These are phyloP conservation scores for Colletotrichum costaricense DNA, from an alignment of 2,329 filamentous ascomycete species.

Conservation along the genomic window DNA sequence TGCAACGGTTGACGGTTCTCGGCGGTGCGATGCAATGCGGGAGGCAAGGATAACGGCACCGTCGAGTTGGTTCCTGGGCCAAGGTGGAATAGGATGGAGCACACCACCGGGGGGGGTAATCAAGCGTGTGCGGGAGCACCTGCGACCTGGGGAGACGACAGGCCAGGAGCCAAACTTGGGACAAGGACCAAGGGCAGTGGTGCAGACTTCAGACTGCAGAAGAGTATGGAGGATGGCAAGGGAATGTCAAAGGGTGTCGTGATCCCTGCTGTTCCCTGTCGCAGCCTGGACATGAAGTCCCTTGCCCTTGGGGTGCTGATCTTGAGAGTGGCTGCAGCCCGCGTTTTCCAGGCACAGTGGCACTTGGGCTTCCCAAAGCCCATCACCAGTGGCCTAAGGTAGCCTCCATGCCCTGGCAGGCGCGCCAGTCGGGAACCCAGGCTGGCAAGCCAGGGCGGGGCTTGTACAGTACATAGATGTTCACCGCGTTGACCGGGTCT, in stretches of 20 bases:
- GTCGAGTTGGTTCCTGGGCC: slow-evolving; percentile 21
- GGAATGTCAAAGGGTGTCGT: slow-evolving; percentile 12
- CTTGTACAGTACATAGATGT: neutral
- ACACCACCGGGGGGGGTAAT: neutral
- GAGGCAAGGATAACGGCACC: slow-evolving; percentile 35
- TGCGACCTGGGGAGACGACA: slow-evolving; percentile 2
- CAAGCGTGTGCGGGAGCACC: neutral
- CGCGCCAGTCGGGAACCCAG: slow-evolving; percentile 28
- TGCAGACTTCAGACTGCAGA: neutral
- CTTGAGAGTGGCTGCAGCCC: neutral
- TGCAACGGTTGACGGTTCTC: slow-evolving; percentile 30
- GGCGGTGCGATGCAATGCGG: slow-evolving; percentile 33
- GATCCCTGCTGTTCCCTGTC: neutral
- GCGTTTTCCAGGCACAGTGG: neutral
- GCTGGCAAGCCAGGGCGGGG: neutral
- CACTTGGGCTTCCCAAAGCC: neutral
- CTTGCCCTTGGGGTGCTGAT: neutral
- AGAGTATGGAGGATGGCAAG: neutral
- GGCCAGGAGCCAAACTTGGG: neutral
- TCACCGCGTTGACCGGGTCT: neutral
- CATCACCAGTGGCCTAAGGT: neutral
- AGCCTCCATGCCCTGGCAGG: slow-evolving; percentile 10
- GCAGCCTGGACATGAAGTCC: neutral
- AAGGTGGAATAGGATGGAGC: neutral
- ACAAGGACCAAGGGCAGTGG: neutral